Evolutionary conservation across 805 yeast species (phyloP), one percentile per base, ranked within the genome.

Genomic region (Teunomyces aglyptinius): DNA sequence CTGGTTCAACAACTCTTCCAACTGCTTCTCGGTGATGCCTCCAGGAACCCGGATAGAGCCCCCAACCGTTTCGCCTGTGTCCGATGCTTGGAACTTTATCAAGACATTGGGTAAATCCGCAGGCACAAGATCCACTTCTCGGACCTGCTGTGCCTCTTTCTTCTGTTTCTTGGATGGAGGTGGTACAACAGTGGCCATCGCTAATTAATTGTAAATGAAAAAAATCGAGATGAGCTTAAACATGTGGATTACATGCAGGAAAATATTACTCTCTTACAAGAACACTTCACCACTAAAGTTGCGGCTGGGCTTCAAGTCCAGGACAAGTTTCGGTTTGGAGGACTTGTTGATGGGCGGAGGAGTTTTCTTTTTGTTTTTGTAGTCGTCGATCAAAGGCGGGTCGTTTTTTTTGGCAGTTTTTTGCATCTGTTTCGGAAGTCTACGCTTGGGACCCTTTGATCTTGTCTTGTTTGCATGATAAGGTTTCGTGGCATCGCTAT

Each of bases 121-220:
- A 2, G 97, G 97, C 13, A 86, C 70, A 8, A 86, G 64, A 43
- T 81, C 84, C 22, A 86, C 85, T 43, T 86, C 92, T 46, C 85
- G 81, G 6, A 88, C 87, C 62, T 80, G 75, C 63, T 90, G 97
- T 4, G 95, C 96, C 51, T 77, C 87, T 61, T 82, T 81, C 65
- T 78, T 87, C 63, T 89, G 96, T 61, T 83, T 88, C 65, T 94
- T 92, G 1, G 96, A 85, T 16, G 88, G 96, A 34, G 97, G 98
- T 20, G 99, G 99, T 40, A 94, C 66, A 38, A 89, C 74, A 0
- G 98, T 94, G 43, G 98, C 94, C 98, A 92, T 91, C 33, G n/a
- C n/a, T 19, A 11, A 18, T 11, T 16, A 22, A 26, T 38, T 2
- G 11, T 22, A 7, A 7, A 5, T 39, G 20, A 18, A 27, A 27